Conservation (phyloP, 2,329 filamentous ascomycete genomes). For the Drechslerella dactyloides region DNA sequence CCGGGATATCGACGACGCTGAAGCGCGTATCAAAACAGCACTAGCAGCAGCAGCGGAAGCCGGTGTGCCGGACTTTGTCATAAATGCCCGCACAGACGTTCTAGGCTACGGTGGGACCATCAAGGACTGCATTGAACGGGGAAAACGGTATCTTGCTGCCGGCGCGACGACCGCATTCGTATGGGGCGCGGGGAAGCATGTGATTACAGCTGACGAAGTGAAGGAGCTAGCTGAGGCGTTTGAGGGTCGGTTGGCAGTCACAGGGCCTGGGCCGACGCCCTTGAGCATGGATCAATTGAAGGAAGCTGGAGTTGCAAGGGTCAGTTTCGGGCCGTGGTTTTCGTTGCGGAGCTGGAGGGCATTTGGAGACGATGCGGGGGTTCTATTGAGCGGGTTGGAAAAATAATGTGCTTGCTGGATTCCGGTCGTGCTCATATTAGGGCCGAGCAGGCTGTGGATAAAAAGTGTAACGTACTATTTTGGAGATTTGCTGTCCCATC, state of each 20-base stretch:
- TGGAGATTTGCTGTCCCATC: no score
- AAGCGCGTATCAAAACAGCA: conserved; percentile 60
- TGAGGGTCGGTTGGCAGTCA: conserved; percentile 61
- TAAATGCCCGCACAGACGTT: conserved; percentile 68
- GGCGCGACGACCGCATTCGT: conserved; percentile 68
- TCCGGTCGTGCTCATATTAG: no score
- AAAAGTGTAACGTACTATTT: no score
- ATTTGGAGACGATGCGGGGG: conserved; percentile 30
- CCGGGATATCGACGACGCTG: conserved; percentile 61
- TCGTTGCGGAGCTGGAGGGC: conserved; percentile 26
- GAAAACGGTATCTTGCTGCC: conserved; percentile 65
- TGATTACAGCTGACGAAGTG: conserved; percentile 61
- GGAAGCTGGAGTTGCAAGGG: conserved; percentile 64
- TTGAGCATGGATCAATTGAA: conserved; percentile 61
- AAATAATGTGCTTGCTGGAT: conserved; percentile 5
- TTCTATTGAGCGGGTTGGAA: conserved; percentile 19
- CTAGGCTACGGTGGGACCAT: conserved; percentile 57
- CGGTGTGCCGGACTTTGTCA: conserved; percentile 65
- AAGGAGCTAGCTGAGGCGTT: conserved; percentile 62
- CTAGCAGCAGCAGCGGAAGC: conserved; percentile 60
- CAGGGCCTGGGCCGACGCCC: conserved; percentile 56
- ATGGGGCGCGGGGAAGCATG: conserved; percentile 63
- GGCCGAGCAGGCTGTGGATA: no score
- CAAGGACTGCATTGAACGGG: conserved; percentile 61
- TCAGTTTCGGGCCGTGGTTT: conserved; percentile 63